Conservation (phyloP, 257 asterid species). For the Paraleonurus japonicus region DNA sequence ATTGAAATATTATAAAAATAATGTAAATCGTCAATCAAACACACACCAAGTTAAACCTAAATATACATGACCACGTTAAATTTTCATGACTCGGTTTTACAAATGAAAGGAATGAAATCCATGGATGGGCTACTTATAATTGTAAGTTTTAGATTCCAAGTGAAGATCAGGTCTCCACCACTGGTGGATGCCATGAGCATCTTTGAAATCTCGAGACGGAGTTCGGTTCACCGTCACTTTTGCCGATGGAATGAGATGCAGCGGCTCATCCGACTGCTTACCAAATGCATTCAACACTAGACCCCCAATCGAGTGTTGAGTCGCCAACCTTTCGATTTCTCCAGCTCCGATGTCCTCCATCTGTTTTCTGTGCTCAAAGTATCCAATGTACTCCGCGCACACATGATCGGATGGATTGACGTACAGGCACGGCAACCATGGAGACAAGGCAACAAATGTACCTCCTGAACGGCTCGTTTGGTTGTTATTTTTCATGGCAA, state of each 20-base stretch:
- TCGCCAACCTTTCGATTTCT: conserved; percentile 66
- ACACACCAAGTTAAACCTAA: background rate
- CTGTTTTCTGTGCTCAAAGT: conserved; percentile 74
- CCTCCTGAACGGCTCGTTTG: conserved; percentile 37
- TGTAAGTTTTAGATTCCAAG: conserved; percentile 50
- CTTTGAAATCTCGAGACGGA: conserved; percentile 54
- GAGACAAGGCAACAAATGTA: conserved; percentile 46
- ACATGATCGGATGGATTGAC: conserved; percentile 72
- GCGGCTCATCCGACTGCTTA: conserved; percentile 62
- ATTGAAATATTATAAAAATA: too few species aligned
- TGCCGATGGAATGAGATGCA: conserved; percentile 89
- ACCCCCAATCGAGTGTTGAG: conserved; percentile 79
- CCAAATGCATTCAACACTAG: conserved; percentile 66
- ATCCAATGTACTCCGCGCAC: conserved; percentile 78
- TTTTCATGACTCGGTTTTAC: conserved; percentile 11
- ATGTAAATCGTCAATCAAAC: too few species aligned
- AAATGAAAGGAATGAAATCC: background rate
- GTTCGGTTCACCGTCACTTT: conserved; percentile 48
- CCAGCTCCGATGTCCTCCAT: conserved; percentile 87
- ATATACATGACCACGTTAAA: background rate
- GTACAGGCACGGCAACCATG: conserved; percentile 69
- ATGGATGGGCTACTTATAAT: conserved; percentile 21
- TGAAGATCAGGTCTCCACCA: conserved; percentile 80
- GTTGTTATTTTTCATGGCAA: conserved; percentile 58
- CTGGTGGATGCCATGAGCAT: conserved; percentile 92